These are phyloP conservation scores for Orbilia javanica DNA, from an alignment of 2,329 filamentous ascomycete species.

Conservation along the genomic window DNA sequence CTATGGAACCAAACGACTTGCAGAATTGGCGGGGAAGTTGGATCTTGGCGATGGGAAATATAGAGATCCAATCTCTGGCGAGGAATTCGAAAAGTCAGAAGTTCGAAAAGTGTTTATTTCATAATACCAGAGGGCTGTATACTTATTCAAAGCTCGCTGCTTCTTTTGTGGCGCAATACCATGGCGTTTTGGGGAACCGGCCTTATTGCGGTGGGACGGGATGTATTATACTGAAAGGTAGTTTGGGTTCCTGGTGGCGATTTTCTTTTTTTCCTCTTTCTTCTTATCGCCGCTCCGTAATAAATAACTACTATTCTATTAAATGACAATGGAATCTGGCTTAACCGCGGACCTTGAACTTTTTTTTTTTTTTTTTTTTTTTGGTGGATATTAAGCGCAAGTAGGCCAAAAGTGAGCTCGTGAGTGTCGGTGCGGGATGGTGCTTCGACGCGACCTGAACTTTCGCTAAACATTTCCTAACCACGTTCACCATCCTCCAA, in stretches of 20 bases:
- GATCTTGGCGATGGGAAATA: conserved; percentile 76
- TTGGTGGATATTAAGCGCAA: no score
- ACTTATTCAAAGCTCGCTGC: not conserved
- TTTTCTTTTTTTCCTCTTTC: conserved; percentile 5
- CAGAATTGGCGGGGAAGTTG: conserved; percentile 82
- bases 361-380: not conserved
- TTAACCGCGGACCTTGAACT: no score
- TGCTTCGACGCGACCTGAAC: conserved; percentile 27
- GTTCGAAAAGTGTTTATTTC: conserved; percentile 89
- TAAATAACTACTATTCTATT: conserved; percentile 21
- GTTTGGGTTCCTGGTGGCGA: conserved; percentile 38
- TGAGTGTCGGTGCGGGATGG: not conserved
- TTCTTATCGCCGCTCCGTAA: conserved; percentile 38
- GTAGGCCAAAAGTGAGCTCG: not conserved
- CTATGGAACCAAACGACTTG: conserved; percentile 80
- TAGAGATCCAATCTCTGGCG: conserved; percentile 82
- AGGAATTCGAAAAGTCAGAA: conserved; percentile 73
- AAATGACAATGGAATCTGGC: conserved; percentile 5
- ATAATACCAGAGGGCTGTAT: conserved; percentile 18
- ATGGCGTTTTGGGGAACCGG: conserved; percentile 47
- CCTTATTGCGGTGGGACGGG: conserved; percentile 17
- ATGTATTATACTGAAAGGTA: conserved; percentile 48
- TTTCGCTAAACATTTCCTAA: conserved; percentile 7
- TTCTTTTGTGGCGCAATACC: conserved; percentile 1
- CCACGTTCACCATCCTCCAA: conserved; percentile 13